A percentile compares a stretch with the other conserved stretches of the same genome.
Evolutionary conservation across 169 alveolate species (phyloP).

Genomic region (Prorocentrum cordatum): DNA sequence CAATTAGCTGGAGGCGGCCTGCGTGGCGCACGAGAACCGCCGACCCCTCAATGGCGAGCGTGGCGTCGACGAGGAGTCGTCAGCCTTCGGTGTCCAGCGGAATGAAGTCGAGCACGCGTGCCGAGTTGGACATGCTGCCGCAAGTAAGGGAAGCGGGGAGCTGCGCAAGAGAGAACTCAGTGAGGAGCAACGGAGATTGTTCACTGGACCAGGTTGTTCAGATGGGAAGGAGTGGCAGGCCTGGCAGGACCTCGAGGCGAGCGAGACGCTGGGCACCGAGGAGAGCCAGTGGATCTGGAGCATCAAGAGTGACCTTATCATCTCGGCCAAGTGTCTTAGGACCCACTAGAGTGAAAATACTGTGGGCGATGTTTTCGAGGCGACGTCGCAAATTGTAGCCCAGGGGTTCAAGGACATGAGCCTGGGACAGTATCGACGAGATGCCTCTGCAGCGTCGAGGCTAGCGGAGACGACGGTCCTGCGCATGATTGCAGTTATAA

Average conservation of each 20-base stretch:
- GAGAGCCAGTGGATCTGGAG: not conserved
- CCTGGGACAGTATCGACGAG: not conserved
- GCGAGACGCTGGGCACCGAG: not conserved
- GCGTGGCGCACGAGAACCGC: too few relatives aligned
- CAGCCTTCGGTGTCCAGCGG: not conserved
- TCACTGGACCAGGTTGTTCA: not conserved
- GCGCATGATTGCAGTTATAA: not conserved
- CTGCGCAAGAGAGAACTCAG: not conserved
- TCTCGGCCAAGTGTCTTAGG: not conserved
- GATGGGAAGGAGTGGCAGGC: not conserved
- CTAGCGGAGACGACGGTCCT: not conserved
- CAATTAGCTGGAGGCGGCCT: not conserved
- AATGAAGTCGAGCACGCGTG: not conserved
- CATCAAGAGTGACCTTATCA: not conserved
- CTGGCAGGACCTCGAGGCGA: not conserved
- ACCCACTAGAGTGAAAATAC: not conserved
- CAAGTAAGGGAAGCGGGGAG: not conserved
- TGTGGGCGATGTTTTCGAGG: not conserved
- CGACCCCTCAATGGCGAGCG: too few relatives aligned
- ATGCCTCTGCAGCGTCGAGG: not conserved
- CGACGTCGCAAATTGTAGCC: not conserved
- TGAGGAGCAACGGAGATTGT: not conserved
- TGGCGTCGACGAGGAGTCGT: not conserved
- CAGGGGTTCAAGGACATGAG: not conserved
- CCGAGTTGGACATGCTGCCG: not conserved